Conservation (phyloP, 2,329 filamentous ascomycete genomes). For the Colletotrichum trifolii region DNA sequence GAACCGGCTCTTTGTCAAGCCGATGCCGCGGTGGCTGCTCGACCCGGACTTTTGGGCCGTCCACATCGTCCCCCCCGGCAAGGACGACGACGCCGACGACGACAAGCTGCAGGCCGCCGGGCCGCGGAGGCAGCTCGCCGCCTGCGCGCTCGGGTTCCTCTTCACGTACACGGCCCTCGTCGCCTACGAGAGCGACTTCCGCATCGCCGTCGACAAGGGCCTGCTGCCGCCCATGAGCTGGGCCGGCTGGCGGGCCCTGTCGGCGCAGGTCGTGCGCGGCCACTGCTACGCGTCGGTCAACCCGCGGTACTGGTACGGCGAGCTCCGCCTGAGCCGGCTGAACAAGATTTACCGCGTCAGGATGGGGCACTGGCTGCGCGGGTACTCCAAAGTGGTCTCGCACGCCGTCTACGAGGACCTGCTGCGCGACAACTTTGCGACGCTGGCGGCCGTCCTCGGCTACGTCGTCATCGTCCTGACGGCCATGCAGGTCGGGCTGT, state of each 20-base stretch:
- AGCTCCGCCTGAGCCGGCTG: slow-evolving; percentile 51
- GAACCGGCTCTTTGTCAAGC: slow-evolving; percentile 52
- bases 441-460: slow-evolving; percentile 30
- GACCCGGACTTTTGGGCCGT: slow-evolving; percentile 48
- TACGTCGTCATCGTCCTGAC: slow-evolving; percentile 58
- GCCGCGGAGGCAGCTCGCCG: slow-evolving; percentile 40
- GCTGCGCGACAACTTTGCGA: slow-evolving; percentile 30
- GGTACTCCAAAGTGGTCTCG: slow-evolving; percentile 31
- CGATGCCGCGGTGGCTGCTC: slow-evolving; percentile 53
- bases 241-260: slow-evolving; percentile 49
- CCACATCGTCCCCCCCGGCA: slow-evolving; percentile 36
- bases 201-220: slow-evolving; percentile 46
- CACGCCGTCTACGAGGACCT: slow-evolving; percentile 35
- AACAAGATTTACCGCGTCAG: slow-evolving; percentile 55
- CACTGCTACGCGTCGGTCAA: slow-evolving; percentile 45
- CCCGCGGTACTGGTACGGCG: slow-evolving; percentile 53
- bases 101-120: slow-evolving; percentile 1
- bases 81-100: neutral
- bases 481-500: slow-evolving; percentile 61
- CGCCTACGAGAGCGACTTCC: slow-evolving; percentile 51
- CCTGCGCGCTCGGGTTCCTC: slow-evolving; percentile 50
- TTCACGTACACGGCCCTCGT: slow-evolving; percentile 52
- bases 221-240: slow-evolving; percentile 51
- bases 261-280: slow-evolving; percentile 39
- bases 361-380: slow-evolving; percentile 27